Evolutionary conservation across 768 basidiomycete species (phyloP), one percentile per base, ranked within the genome.

Genomic region (Lyophyllum semitale): DNA sequence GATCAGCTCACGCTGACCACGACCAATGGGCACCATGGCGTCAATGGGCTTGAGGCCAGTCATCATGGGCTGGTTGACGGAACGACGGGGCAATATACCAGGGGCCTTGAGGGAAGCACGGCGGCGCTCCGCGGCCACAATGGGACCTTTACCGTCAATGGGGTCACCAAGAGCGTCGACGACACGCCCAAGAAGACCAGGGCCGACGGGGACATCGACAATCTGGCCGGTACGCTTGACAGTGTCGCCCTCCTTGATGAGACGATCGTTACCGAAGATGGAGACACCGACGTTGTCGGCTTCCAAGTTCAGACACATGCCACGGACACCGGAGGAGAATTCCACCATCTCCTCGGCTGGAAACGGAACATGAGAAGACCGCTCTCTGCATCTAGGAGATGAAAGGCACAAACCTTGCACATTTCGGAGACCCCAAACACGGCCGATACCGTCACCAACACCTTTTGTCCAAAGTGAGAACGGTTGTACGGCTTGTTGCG

Each of bases 301-400:
- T 80, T 99, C 97, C 87, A 99, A 90, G 91, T 99, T 99, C 77
- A 99, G 78, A 77, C 95, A 98, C 97, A 99, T 99, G 84, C 97
- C 97, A 73, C 97, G 95, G 68, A 99, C 88, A 77, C 97, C 97
- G 48, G 97, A 98, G 47, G 96, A 93, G 85, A 99, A 99, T 85
- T 99, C 97, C 85, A 99, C 97, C 97, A 99, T 99, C 87, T 99
- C 97, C 80, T 99, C 97, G 78, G 89, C 89, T 95, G 75, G 46
- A 65, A 52, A 61, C 44, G 59, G 55, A 61, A 53, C 48, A 43
- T 62, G 55, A 55, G 38, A 30, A 17, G n/a, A 27, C n/a, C 15
- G 29, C 20, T 37, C 26, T 42, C 29, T 17, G 47, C 23, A 55
- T 32, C 27, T 37, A 9, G 18, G 6, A 35, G 20, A 5, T 20